phyloP scores from a whole-genome alignment of 345 rosid species.

The Iberis pinnata region DNA sequence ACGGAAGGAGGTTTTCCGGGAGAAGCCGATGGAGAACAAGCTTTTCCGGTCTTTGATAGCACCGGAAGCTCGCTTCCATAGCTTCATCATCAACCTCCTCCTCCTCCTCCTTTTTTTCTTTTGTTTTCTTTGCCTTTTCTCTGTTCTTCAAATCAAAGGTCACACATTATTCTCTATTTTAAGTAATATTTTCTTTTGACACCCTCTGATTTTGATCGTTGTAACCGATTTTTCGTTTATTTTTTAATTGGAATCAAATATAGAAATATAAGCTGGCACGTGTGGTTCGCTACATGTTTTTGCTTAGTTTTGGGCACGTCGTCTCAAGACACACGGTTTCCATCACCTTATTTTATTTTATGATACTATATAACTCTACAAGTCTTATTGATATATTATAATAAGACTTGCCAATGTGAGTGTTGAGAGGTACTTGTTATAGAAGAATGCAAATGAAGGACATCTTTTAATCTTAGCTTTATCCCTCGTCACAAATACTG shows the following conservation, averaged over 20 bases:
- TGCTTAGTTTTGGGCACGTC: slow-evolving; percentile 25
- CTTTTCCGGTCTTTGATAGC: slow-evolving; percentile 71
- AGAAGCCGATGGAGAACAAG: slow-evolving; percentile 39
- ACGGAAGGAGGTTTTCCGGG: slow-evolving; percentile 30
- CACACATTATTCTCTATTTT: slow-evolving; percentile 16
- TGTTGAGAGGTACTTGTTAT: too few species aligned
- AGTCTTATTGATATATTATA: too few species aligned
- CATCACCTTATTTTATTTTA: too few species aligned
- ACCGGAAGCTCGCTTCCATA: slow-evolving; percentile 65
- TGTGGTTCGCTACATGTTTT: slow-evolving; percentile 19
- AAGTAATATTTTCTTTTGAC: slow-evolving; percentile 15
- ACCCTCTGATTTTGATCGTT: slow-evolving; percentile 19
- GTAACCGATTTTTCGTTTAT: slow-evolving; percentile 24
- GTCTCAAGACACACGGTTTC: too few species aligned
- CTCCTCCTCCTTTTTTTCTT: background rate
- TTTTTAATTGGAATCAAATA: slow-evolving; percentile 13
- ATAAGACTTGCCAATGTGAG: too few species aligned
- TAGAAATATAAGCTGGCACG: slow-evolving; percentile 17
- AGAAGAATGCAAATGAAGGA: too few species aligned
- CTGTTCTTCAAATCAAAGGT: slow-evolving; percentile 10
- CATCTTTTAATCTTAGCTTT: too few species aligned
- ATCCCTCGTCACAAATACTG: too few species aligned
- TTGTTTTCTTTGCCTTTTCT: background rate
- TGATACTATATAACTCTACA: too few species aligned
- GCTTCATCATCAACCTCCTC: slow-evolving; percentile 39